Conservation (phyloP, 352 stramenopile species). For the Pythium oligandrum region DNA sequence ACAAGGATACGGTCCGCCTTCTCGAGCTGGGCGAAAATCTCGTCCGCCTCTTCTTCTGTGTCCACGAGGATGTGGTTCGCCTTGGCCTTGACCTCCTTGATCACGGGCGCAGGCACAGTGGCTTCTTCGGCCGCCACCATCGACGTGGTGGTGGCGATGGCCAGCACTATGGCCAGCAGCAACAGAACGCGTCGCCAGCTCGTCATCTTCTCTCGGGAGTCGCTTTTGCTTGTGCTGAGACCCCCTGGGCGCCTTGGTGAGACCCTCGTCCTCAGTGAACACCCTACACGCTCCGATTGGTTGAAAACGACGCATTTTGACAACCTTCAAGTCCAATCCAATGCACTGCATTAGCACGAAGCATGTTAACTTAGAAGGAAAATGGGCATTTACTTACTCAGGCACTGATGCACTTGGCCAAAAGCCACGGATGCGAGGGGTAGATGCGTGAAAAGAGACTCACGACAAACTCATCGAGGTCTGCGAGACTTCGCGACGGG, state of each 20-base stretch:
- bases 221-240: too few relatives aligned
- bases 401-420: constrained; percentile 53
- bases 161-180: constrained; percentile 11
- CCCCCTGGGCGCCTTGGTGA: too few relatives aligned
- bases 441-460: constrained; percentile 83
- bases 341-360: too few relatives aligned
- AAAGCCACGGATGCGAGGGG: constrained; percentile 68
- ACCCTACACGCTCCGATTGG: too few relatives aligned
- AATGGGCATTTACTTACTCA: too few relatives aligned
- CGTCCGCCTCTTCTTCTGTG: constrained; percentile 25
- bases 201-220: too few relatives aligned
- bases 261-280: too few relatives aligned
- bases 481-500: constrained; percentile 61
- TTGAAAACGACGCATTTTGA: not conserved
- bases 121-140: constrained; percentile 6
- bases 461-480: constrained; percentile 85
- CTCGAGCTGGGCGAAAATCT: constrained; percentile 19
- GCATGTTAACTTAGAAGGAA: too few relatives aligned
- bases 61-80: constrained; percentile 33
- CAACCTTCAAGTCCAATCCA: not conserved
- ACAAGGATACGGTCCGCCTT: constrained; percentile 12
- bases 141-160: constrained; percentile 7
- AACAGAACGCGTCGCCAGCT: not conserved
- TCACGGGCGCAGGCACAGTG: not conserved
- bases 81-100: constrained; percentile 9